A percentile compares a stretch with the other conserved stretches of the same genome.
Conservation (phyloP, 108 stramenopile species). For the Cyclotella baltica region DNA sequence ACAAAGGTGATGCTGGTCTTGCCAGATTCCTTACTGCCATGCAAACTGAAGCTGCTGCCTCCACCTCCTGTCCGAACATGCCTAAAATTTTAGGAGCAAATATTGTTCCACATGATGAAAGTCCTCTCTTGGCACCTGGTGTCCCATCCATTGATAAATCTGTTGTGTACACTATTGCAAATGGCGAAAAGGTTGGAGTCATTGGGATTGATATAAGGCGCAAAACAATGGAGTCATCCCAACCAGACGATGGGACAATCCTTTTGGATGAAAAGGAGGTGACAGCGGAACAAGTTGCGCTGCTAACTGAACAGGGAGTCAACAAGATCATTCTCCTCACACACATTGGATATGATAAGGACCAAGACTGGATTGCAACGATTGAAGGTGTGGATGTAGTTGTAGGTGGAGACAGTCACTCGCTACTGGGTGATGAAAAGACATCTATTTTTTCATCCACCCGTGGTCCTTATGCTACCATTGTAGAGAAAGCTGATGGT, state of each 20-base stretch:
- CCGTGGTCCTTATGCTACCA: constrained; percentile 39
- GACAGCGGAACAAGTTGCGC: constrained; percentile 40
- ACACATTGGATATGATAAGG: constrained; percentile 58
- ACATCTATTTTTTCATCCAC: constrained; percentile 5
- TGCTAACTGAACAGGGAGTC: constrained; percentile 45
- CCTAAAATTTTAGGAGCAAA: too few species aligned
- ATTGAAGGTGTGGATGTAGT: constrained; percentile 68
- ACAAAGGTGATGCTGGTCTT: constrained; percentile 55
- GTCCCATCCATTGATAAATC: too few species aligned
- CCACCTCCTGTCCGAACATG: too few species aligned
- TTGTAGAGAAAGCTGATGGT: constrained; percentile 20
- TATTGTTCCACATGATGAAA: too few species aligned
- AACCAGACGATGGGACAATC: constrained; percentile 52
- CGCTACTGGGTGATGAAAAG: constrained; percentile 45
- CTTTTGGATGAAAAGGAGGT: constrained; percentile 51
- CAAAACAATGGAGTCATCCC: constrained; percentile 45
- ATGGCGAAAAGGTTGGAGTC: constrained; percentile 54
- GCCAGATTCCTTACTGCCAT: constrained; percentile 56
- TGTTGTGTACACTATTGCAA: too few species aligned
- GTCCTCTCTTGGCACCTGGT: too few species aligned
- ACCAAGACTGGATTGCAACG: constrained; percentile 34
- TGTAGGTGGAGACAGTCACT: constrained; percentile 63
- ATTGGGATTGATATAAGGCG: constrained; percentile 39
- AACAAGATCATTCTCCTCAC: constrained; percentile 62
- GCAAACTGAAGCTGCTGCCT: too few species aligned